Percentiles rank a stretch among this genome's conserved stretches.
Conservation (phyloP, 1,284 basidiomycete species). For the Trametes hirsuta region DNA sequence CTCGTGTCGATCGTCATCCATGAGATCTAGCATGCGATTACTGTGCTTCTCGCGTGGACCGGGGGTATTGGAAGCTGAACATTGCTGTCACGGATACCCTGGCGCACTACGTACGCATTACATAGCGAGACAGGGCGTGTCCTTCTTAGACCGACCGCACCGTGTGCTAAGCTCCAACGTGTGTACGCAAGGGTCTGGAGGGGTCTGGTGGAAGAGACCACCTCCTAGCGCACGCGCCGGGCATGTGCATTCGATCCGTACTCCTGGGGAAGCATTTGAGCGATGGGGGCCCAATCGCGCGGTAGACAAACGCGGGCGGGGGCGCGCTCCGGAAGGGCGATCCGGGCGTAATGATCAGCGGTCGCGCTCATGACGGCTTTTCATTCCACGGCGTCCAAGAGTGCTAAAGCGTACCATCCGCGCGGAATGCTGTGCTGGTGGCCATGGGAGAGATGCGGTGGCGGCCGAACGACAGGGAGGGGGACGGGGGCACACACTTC, state of each 20-base stretch:
- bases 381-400: neutral
- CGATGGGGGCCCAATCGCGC: too few relatives aligned
- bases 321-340: neutral
- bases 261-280: too few relatives aligned
- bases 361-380: slow-evolving; percentile 2
- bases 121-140: neutral
- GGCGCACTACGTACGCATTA: slow-evolving; percentile 16
- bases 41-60: neutral
- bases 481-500: neutral
- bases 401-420: slow-evolving; percentile 2
- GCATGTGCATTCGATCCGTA: too few relatives aligned
- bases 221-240: neutral
- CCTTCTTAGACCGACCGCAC: neutral
- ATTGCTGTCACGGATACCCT: neutral
- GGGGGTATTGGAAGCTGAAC: neutral
- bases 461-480: neutral
- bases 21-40: neutral
- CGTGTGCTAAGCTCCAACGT: neutral
- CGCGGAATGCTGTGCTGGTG: slow-evolving; percentile 5
- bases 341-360: slow-evolving; percentile 12
- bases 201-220: neutral
- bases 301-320: neutral
- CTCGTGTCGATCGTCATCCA: neutral
- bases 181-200: neutral
- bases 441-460: neutral